These are phyloP conservation scores for Globisporangium nodosum DNA, from an alignment of 352 stramenopile genomes.

Conservation along the genomic window DNA sequence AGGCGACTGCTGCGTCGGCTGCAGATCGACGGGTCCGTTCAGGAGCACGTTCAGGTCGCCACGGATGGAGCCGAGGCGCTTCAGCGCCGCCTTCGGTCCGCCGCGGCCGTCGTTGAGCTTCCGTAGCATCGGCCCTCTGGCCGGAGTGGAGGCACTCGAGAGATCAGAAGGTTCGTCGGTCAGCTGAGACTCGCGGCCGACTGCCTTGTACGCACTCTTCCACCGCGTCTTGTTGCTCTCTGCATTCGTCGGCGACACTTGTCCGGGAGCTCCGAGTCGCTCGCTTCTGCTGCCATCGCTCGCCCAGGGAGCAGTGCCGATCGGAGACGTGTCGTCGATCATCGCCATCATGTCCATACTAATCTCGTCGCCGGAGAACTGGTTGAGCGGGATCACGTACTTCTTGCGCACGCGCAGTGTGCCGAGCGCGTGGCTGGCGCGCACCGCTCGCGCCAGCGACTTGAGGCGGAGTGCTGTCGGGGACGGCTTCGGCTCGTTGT, in stretches of 20 bases:
- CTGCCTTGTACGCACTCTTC: slow-evolving; percentile 3
- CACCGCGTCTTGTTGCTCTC: slow-evolving; percentile 5
- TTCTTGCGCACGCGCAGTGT: slow-evolving; percentile 24
- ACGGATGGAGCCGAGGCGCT: slow-evolving; percentile 32
- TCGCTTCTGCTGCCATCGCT: slow-evolving; percentile 5
- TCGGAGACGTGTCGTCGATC: slow-evolving; percentile 17
- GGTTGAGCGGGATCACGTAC: slow-evolving; percentile 31
- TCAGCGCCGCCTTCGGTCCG: slow-evolving; percentile 8
- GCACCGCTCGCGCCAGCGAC: slow-evolving; percentile 46
- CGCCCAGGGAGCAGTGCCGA: slow-evolving; percentile 6
- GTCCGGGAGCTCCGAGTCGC: neutral
- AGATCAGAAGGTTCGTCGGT: neutral
- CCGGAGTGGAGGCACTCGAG: neutral
- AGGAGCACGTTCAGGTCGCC: slow-evolving; percentile 24
- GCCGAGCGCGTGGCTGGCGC: slow-evolving; percentile 45
- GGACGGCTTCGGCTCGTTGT: slow-evolving; percentile 26
- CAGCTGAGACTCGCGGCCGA: neutral
- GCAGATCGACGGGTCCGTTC: slow-evolving; percentile 14
- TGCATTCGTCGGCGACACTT: neutral
- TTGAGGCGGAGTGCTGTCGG: slow-evolving; percentile 31
- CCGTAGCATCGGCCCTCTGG: neutral
- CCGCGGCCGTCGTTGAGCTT: neutral
- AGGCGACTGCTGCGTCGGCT: slow-evolving; percentile 1
- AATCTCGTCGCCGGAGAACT: slow-evolving; percentile 35
- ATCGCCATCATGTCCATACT: slow-evolving; percentile 32